Conservation (phyloP, 2,329 filamentous ascomycete genomes). For the Ophiostoma sp. region DNA sequence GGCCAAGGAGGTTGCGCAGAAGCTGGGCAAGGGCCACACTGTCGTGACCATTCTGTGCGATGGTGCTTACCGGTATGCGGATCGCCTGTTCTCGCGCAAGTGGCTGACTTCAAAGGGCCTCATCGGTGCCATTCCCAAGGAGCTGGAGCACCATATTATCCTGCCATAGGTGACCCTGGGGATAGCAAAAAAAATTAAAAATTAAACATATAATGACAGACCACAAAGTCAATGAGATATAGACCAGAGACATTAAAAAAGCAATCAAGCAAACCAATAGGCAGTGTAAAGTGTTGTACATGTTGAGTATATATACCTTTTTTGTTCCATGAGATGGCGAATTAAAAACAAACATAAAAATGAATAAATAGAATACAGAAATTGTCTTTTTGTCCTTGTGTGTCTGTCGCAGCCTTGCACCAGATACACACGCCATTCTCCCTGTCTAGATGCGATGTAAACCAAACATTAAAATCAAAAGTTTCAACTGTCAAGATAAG, state of each 20-base stretch:
- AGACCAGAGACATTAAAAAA: background rate
- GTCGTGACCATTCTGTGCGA: slow-evolving; percentile 94
- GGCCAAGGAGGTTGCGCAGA: slow-evolving; percentile 87
- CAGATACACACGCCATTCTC: background rate
- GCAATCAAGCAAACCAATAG: background rate
- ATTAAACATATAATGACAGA: slow-evolving; percentile 13
- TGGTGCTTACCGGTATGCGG: slow-evolving; percentile 95
- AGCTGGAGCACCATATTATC: slow-evolving; percentile 90
- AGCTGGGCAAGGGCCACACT: slow-evolving; percentile 79
- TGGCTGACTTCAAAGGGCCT: slow-evolving; percentile 88
- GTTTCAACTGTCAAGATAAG: background rate
- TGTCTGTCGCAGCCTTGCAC: background rate
- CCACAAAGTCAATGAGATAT: background rate
- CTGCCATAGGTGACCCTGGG: slow-evolving; percentile 53
- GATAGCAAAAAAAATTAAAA: background rate
- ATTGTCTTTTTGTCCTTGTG: background rate
- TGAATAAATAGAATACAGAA: background rate
- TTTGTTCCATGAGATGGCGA: slow-evolving; percentile 5
- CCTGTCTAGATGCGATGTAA: background rate
- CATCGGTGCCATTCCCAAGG: slow-evolving; percentile 72
- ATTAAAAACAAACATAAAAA: background rate
- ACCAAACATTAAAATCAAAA: background rate
- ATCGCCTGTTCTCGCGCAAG: slow-evolving; percentile 82
- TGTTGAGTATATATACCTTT: background rate
- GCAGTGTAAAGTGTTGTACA: background rate